These are phyloP conservation scores for Naegleria fowleri DNA, from an alignment of 208 protist species.

Conservation along the genomic window DNA sequence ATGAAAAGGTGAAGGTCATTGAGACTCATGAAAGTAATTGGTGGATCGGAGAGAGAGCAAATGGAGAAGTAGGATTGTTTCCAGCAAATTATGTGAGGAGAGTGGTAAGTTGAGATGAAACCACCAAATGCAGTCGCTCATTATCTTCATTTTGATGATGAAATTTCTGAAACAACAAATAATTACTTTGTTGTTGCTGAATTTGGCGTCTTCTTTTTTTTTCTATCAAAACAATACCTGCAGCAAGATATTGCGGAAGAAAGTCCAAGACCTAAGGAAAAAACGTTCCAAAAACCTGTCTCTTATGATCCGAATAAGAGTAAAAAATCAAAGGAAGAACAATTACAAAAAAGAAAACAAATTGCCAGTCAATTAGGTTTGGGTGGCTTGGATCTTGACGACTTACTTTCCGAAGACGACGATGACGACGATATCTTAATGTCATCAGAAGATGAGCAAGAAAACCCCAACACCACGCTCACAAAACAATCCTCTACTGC, in stretches of 20 bases:
- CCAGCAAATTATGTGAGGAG: constrained; percentile 23
- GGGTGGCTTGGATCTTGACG: not conserved
- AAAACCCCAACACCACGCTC: not conserved
- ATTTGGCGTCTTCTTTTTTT: no score
- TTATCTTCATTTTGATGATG: no score
- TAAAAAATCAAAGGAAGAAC: not conserved
- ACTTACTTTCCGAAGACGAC: not conserved
- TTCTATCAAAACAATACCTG: no score
- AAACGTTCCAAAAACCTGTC: not conserved
- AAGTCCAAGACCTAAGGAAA: not conserved
- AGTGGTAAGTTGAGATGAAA: constrained; percentile 13
- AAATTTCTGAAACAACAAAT: no score
- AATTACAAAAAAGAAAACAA: not conserved
- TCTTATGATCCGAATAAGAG: not conserved
- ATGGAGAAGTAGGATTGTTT: constrained; percentile 19
- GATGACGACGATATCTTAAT: not conserved
- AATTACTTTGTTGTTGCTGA: no score
- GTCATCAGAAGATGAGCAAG: not conserved
- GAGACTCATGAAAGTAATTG: not conserved
- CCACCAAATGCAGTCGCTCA: no score
- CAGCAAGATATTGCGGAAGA: not conserved
- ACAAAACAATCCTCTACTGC: not conserved
- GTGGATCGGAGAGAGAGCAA: constrained; percentile 14
- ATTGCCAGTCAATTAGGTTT: not conserved
- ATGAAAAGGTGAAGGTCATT: constrained; percentile 11